Base-by-base conservation (phyloP, 1,284 basidiomycete genomes). In the Microbotryum saponariae region DNA sequence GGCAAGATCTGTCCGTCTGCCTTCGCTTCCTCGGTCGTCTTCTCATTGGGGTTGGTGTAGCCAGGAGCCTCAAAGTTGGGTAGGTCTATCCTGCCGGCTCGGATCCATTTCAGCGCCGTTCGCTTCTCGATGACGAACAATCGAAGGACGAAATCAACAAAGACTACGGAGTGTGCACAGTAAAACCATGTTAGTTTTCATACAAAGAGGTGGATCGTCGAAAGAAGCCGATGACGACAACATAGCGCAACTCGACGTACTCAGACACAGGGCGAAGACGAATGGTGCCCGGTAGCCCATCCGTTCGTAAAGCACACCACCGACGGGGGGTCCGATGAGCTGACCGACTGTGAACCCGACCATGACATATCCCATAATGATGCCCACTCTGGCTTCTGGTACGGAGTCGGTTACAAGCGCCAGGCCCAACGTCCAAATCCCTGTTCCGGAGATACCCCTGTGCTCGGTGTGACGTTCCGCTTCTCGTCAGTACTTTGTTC, bases 281-380 rank as follows among this genome's bases (percentile, higher is more conserved):
- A 71, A 73, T 2, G 72, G 72, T 0, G 68, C 70, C n/a, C 66
- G 65, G 56, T 64, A 73, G 4, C 72, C 72, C 27, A 65, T 57
- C 1, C 64, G 49, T 2, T 61, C 52, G 61, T 73, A 73, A 6
- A 72, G 54, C 0, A 62, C 61, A 42, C 70, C 71, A 25, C 61
- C 62, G 12, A 65, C 51, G 2, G 63, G 61, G 3, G 67, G 61
- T 2, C 68, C 70, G 46, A 67, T 60, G 0, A 65, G 49, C 3
- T 59, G 54, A 2, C 71, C 71, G 0, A 68, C 6, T 1, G 56
- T 54, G 44, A 70, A 65, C 0, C 71, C 71, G 18, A 70, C 54
- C 69, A 72, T 69, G 8, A 63, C 66, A 20, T 64, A 23, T 21
- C 44, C 59, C 44, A 70, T 57, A 5, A 68, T 57, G 6, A 49